A percentile compares a stretch with the other conserved stretches of the same genome.
Conservation (phyloP, 2,329 filamentous ascomycete genomes). For the Fusarium siculi region DNA sequence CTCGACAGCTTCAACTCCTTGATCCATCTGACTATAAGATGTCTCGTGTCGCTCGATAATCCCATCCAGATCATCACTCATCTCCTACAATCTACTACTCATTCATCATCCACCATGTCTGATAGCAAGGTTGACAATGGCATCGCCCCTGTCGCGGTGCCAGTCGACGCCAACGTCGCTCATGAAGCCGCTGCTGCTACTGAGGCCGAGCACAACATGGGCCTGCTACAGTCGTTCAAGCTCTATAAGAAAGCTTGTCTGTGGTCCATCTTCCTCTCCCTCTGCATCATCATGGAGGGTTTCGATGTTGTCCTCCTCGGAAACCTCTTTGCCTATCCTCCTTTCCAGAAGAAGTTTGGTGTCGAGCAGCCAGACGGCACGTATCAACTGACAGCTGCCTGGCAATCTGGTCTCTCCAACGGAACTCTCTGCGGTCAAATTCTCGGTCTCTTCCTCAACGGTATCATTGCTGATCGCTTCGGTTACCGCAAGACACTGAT, state of each 20-base stretch:
- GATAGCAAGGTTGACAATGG: constrained; percentile 18
- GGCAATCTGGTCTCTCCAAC: constrained; percentile 64
- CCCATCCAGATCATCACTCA: neutral
- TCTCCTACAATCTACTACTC: neutral
- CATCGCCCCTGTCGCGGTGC: constrained; percentile 13
- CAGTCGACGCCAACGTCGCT: constrained; percentile 26
- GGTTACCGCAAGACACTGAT: constrained; percentile 61
- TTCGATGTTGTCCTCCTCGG: constrained; percentile 55
- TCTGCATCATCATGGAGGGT: constrained; percentile 54
- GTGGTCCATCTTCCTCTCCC: constrained; percentile 53
- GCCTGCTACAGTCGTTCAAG: constrained; percentile 50
- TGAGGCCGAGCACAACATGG: constrained; percentile 49
- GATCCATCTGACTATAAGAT: constrained; percentile 26
- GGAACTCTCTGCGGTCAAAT: constrained; percentile 61
- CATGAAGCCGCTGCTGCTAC: constrained; percentile 45
- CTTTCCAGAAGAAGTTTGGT: constrained; percentile 55
- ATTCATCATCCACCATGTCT: constrained; percentile 17
- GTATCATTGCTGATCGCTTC: constrained; percentile 58
- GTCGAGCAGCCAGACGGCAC: constrained; percentile 47
- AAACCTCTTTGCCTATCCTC: constrained; percentile 55
- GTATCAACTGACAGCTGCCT: constrained; percentile 60
- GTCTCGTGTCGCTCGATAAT: neutral
- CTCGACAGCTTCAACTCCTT: constrained; percentile 10
- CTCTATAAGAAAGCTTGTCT: constrained; percentile 53
- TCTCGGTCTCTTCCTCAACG: constrained; percentile 61